A percentile compares a stretch with the other conserved stretches of the same genome.
phyloP scores from a whole-genome alignment of 1,284 basidiomycete genomes.

The Tilletia horrida region DNA sequence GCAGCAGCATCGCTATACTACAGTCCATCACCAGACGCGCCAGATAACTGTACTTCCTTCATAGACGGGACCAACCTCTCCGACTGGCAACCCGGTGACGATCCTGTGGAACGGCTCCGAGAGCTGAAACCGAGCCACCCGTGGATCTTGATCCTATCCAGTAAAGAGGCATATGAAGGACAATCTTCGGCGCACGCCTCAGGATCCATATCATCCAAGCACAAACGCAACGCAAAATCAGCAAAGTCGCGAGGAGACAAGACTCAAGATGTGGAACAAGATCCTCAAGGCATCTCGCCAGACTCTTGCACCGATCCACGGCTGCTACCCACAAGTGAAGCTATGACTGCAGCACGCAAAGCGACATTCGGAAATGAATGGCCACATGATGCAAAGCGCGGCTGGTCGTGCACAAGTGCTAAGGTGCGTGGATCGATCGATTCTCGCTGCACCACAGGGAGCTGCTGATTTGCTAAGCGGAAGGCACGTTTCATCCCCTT shows the following conservation, averaged over 20 bases:
- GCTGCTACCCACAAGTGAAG: conserved; percentile 42
- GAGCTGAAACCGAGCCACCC: conserved; percentile 30
- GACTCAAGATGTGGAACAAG: conserved; percentile 10
- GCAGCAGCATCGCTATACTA: conserved; percentile 48
- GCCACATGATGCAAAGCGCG: conserved; percentile 52
- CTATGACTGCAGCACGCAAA: conserved; percentile 44
- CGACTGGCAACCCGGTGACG: conserved; percentile 42
- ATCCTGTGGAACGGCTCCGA: conserved; percentile 35
- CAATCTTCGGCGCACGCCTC: neutral
- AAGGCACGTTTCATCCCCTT: neutral
- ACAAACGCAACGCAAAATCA: conserved; percentile 18
- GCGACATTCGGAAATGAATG: conserved; percentile 49
- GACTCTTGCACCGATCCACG: conserved; percentile 32
- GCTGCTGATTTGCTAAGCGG: neutral
- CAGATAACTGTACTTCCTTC: conserved; percentile 47
- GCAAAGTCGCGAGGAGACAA: conserved; percentile 19
- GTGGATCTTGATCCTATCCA: conserved; percentile 36
- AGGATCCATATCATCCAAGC: neutral
- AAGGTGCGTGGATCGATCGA: conserved; percentile 26
- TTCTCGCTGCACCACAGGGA: neutral
- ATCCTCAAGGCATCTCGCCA: conserved; percentile 17
- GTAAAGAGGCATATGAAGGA: neutral
- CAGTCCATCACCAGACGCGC: conserved; percentile 30
- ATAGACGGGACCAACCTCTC: conserved; percentile 35
- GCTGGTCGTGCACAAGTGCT: conserved; percentile 53